These are phyloP conservation scores for Syzygium oleosum DNA, from an alignment of 345 rosid genomes.

Conservation along the genomic window DNA sequence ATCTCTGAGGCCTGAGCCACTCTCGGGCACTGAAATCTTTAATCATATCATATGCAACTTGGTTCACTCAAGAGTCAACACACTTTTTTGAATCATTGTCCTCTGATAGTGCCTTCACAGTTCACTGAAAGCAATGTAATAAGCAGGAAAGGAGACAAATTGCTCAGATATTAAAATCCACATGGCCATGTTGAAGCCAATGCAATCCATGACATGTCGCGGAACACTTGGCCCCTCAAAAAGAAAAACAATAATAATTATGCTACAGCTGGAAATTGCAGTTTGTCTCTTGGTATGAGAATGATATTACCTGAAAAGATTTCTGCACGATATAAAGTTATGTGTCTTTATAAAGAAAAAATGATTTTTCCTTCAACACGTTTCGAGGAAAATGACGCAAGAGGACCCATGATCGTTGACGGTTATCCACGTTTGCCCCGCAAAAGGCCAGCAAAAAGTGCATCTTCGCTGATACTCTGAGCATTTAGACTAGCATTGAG, in stretches of 20 bases:
- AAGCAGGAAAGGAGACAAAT: constrained; percentile 3
- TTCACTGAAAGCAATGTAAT: constrained; percentile 1
- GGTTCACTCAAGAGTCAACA: background rate
- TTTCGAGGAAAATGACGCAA: background rate
- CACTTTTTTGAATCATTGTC: background rate
- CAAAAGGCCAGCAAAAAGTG: constrained; percentile 26
- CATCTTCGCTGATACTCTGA: background rate
- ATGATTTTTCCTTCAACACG: background rate
- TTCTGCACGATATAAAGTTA: constrained; percentile 1
- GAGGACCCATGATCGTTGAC: constrained; percentile 14
- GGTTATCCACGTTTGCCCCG: constrained; percentile 6
- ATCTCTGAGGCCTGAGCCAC: background rate
- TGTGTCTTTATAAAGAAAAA: background rate
- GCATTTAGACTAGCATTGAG: background rate
- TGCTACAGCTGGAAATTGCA: constrained; percentile 2
- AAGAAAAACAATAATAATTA: background rate
- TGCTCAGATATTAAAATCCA: constrained; percentile 6
- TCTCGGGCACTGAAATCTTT: background rate
- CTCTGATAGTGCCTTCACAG: background rate
- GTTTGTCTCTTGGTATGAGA: background rate
- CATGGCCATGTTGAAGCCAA: constrained; percentile 3
- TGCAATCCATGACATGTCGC: constrained; percentile 9
- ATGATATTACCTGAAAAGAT: background rate
- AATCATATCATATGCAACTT: background rate
- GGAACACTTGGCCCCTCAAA: background rate